Evolutionary conservation across 176 grass and related monocot species (phyloP).

Genomic region (Ampelocalamus luodianensis): DNA sequence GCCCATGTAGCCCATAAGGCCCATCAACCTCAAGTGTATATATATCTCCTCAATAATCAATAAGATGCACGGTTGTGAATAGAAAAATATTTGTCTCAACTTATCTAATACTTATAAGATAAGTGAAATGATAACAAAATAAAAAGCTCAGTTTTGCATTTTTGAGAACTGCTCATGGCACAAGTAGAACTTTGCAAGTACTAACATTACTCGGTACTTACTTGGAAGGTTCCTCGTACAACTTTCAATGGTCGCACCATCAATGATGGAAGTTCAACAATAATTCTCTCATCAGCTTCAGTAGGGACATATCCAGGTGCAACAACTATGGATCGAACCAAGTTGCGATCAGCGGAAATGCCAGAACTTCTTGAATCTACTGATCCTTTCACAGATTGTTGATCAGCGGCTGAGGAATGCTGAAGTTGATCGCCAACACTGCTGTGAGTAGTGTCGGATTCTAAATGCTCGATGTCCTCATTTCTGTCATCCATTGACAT

Average conservation of each 20-base stretch:
- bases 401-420: slow-evolving; percentile 55
- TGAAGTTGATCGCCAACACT: slow-evolving; percentile 64
- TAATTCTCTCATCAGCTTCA: slow-evolving; percentile 91
- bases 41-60: too few species aligned
- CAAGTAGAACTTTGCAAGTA: slow-evolving; percentile 17
- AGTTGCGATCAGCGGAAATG: slow-evolving; percentile 68
- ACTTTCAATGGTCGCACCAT: slow-evolving; percentile 97
- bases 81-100: too few species aligned
- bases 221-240: slow-evolving; percentile 91
- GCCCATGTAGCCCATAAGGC: too few species aligned
- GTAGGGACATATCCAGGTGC: slow-evolving; percentile 86
- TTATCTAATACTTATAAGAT: neutral
- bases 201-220: slow-evolving; percentile 48
- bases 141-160: slow-evolving; percentile 27
- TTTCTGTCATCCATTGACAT: slow-evolving; percentile 84
- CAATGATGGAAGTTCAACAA: slow-evolving; percentile 84
- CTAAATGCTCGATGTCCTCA: slow-evolving; percentile 79
- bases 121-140: slow-evolving; percentile 23
- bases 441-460: slow-evolving; percentile 54
- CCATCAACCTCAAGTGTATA: too few species aligned
- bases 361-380: slow-evolving; percentile 67
- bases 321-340: slow-evolving; percentile 71
- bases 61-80: too few species aligned
- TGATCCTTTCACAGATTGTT: slow-evolving; percentile 67
- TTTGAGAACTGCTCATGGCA: slow-evolving; percentile 9